A percentile compares a stretch with the other conserved stretches of the same genome.
These are phyloP conservation scores for Trichoderma hamatum DNA, from an alignment of 2,329 filamentous ascomycete genomes.

Conservation along the genomic window DNA sequence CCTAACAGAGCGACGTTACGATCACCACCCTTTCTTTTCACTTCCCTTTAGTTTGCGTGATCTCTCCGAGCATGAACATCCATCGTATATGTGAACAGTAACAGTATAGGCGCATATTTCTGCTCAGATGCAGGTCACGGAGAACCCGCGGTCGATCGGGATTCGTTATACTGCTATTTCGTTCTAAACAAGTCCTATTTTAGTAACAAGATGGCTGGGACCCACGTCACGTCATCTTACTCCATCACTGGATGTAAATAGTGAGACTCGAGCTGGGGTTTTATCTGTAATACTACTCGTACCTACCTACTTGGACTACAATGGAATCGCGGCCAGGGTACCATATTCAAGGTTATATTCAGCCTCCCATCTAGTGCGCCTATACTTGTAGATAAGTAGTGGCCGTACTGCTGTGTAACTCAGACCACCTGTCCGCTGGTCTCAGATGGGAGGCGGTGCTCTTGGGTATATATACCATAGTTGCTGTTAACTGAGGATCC, in stretches of 20 bases:
- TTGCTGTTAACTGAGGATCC: neutral
- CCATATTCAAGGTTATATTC: neutral
- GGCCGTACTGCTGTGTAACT: neutral
- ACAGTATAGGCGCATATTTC: neutral
- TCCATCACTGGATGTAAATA: slow-evolving; percentile 6
- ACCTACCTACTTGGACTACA: neutral
- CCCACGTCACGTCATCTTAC: slow-evolving; percentile 20
- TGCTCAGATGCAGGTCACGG: neutral
- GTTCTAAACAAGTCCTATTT: neutral
- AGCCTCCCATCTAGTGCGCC: neutral
- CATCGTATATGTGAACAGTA: neutral
- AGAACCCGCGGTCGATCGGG: neutral
- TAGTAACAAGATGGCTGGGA: neutral
- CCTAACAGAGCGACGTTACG: neutral
- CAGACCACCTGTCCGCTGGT: neutral
- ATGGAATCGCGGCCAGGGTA: neutral
- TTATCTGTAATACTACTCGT: neutral
- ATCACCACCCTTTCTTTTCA: neutral
- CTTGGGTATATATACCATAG: neutral
- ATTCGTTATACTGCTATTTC: neutral
- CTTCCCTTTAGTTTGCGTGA: neutral
- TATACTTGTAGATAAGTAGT: neutral
- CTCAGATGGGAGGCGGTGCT: slow-evolving; percentile 13
- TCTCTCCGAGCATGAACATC: neutral
- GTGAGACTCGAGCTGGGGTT: neutral